Evolutionary conservation across 352 stramenopile genomes (phyloP), one percentile per base, ranked within the genome.

Genomic region (Peronospora destructor): DNA sequence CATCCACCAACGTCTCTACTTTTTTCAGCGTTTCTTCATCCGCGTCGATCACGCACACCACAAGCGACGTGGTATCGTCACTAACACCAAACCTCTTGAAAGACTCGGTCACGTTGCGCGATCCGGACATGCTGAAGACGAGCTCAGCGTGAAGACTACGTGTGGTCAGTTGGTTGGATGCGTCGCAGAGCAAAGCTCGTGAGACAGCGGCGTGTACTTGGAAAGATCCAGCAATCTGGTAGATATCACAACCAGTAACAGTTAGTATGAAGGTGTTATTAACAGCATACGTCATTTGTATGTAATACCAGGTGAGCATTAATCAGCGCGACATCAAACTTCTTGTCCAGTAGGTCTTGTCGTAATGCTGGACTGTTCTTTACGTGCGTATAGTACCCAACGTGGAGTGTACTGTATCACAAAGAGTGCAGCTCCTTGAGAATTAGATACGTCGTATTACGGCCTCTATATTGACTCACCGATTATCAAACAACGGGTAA

Each of bases 111-210:
- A 93, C 77, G 49, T 93, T 91, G 59, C 80, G 78, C 37, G 77
- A 84, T 28, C 79, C 79, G 5, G 82, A 87, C 53, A 93, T 72
- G 58, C 90, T 91, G 57, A 91, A 93, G 41, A 93, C 80, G 14
- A 93, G 61, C 66, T 93, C 82, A 6, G 79, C 64, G 54, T 93
- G 82, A 44, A 93, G 45, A 39, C 67, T 86, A 59, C 82, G 86
- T 48, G 82, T 87, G 13, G 74, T 88, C 49, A 89, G 39, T 30
- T 64, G 67, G 32, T 49, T 63, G 8, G 63, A 67, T 44, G 74
- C 68, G 37, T 86, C 76, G 36, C 72, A 86, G n/a, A 85, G 63
- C 32, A 93, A 64, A 34, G 73, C 73, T 21, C 82, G 77, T 32
- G 77, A 66, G n/a, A 75, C 79, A 4, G 82, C 80, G 19, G 77